Evolutionary conservation across 257 asterid species (phyloP), one percentile per base, ranked within the genome.

Genomic region (Salvia splendens): DNA sequence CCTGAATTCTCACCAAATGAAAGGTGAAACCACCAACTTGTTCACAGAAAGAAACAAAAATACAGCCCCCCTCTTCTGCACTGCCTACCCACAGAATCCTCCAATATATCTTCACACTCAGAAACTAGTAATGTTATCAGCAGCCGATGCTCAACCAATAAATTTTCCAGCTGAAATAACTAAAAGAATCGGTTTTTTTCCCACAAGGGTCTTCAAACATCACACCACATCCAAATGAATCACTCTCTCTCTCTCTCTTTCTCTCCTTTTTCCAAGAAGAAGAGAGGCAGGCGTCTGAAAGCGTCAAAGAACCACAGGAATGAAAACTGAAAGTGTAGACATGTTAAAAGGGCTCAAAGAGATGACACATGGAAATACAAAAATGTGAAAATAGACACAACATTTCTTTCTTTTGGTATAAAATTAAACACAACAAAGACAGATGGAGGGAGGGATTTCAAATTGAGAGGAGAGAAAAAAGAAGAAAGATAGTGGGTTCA

Each of bases 1-100:
- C 69, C 61, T 70, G 43, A 74, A 24, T 47, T 65, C 64, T 58
- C 74, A 68, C 77, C 60, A 36, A 64, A 75, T 71, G 78, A 64
- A 68, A 68, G 81, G 76, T 68, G 75, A 72, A 77, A 74, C 38
- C 69, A 55, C 17, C 66, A 14, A 65, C 59, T 35, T 57, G 32
- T 35, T 20, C 64, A 28, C 77, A 63, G 40, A 61, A 70, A 48
- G 59, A 57, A 61, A 67, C 73, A 75, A 64, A 58, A 40, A 32
- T 32, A 20, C n/a, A 75, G 12, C 73, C 49, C 24, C 42, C 33
- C 48, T 47, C 48, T 47, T 9, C 35, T 28, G 38, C 68, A 28
- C 72, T 70, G 68, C 1, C 33, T 59, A 14, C 61, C 42, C 59
- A 40, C 42, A 58, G 58, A 54, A 70, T 58, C 56, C 12, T 58